Base-by-base conservation (phyloP, 75 land plant genomes). In the Gnetum montanum region DNA sequence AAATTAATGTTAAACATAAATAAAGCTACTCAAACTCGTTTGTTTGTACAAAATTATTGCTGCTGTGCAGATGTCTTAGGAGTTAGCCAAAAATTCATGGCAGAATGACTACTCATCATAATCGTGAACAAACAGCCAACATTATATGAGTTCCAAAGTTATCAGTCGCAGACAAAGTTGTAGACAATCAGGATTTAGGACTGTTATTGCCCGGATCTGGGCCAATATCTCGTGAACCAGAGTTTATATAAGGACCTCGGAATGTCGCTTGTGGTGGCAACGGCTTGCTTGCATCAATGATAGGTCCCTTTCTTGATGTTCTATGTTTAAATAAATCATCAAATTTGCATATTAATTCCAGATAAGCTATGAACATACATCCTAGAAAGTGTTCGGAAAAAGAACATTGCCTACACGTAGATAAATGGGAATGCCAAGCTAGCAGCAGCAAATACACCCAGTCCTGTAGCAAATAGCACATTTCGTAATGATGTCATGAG, bases 191-290 rank as follows among this genome's bases (percentile, higher is more conserved):
- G 7, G 11, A 5, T 31, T 53, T 53, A 53, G 55, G 55, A 53
- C 19, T 36, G 16, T 6, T 5, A 15, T 41, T 15, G n/a, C 43
- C n/a, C 59, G 72, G 63, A 41, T 94, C 96, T 8, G 96, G 96
- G 31, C 96, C 96, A 55, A 90, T 55, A 61, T 90, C 98, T 33
- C 85, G 87, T n/a, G 98, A 94, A 16, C 98, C 98, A 31, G 85
- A 78, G 68, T 94, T 94, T 6, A 94, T 60, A 58, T 94, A 94
- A 19, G 98, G 98, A 15, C 98, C 98, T 70, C 96, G 75, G 49
- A 85, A 83, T 20, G 86, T 78, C 15, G 98, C 98, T 57, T 77
- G 89, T 11, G 96, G 90, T 35, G 98, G 82, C 31, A 94, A 56
- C 10, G 98, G 81, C 70, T 94, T 94, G 57, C 72, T 70, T 26